Evolutionary conservation across 495 filamentous ascomycete genomes (phyloP).

Genomic region (Penicillium paxilli): DNA sequence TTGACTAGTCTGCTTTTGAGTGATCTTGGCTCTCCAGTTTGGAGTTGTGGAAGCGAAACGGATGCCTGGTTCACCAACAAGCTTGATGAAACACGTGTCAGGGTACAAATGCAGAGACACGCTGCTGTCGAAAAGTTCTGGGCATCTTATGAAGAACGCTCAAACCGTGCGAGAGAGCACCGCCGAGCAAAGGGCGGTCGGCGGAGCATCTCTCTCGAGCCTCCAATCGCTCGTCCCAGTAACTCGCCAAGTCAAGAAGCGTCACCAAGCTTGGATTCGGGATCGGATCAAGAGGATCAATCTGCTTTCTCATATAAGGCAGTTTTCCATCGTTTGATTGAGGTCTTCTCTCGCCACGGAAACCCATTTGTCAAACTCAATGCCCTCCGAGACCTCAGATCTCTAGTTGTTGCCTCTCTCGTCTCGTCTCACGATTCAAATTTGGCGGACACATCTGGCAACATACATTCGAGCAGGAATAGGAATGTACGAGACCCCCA

Average conservation of each 20-base stretch:
- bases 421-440: conserved; percentile 48
- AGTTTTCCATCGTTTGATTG: conserved; percentile 76
- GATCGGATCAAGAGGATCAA: conserved; percentile 2
- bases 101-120: conserved; percentile 67
- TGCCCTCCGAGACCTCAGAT: conserved; percentile 79
- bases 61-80: conserved; percentile 83
- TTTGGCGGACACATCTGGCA: conserved; percentile 16
- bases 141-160: conserved; percentile 39
- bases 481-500: not conserved
- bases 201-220: conserved; percentile 38
- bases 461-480: not conserved
- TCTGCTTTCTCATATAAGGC: conserved; percentile 65
- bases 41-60: conserved; percentile 84
- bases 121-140: conserved; percentile 51
- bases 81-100: conserved; percentile 74
- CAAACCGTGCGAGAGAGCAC: conserved; percentile 18
- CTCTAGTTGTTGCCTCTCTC: conserved; percentile 75
- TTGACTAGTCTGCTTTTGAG: conserved; percentile 84
- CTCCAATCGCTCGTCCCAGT: not conserved
- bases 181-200: conserved; percentile 24
- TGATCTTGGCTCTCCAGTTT: conserved; percentile 83
- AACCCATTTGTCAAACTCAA: conserved; percentile 86
- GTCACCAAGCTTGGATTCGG: not conserved
- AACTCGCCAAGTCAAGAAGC: not conserved
- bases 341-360: conserved; percentile 86